phyloP scores from a whole-genome alignment of 73 alveolate genomes.

The Uronychia binucleata region DNA sequence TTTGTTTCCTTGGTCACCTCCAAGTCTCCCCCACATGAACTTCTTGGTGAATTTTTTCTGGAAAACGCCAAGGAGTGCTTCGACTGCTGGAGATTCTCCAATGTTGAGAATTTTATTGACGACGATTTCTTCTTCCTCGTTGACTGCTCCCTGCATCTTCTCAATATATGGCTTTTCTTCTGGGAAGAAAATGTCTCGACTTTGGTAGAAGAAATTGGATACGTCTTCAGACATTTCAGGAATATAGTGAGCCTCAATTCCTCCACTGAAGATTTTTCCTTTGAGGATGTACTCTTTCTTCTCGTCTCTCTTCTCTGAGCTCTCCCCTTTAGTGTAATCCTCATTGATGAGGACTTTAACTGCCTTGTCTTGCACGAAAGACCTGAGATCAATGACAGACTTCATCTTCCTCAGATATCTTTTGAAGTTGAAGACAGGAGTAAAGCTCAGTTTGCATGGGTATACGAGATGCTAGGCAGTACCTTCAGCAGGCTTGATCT shows the following conservation, averaged over 20 bases:
- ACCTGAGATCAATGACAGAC: neutral
- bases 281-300: neutral
- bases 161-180: neutral
- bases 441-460: neutral
- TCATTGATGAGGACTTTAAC: neutral
- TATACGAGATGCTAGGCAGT: neutral
- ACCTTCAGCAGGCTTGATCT: neutral
- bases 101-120: neutral
- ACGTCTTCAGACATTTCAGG: neutral
- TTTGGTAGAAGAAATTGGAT: neutral
- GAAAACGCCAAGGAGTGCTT: neutral
- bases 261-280: neutral
- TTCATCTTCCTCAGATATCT: neutral
- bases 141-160: neutral
- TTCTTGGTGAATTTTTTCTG: slow-evolving; percentile 29
- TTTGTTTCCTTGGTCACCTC: slow-evolving; percentile 52
- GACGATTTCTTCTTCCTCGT: neutral
- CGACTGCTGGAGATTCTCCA: neutral
- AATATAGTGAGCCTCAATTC: neutral
- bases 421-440: neutral
- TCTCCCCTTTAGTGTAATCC: neutral
- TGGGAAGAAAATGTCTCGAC: neutral
- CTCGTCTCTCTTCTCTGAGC: neutral
- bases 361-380: neutral
- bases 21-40: slow-evolving; percentile 28